These are phyloP conservation scores for Mallotus japonicus DNA, from an alignment of 441 rosid genomes.

Conservation along the genomic window DNA sequence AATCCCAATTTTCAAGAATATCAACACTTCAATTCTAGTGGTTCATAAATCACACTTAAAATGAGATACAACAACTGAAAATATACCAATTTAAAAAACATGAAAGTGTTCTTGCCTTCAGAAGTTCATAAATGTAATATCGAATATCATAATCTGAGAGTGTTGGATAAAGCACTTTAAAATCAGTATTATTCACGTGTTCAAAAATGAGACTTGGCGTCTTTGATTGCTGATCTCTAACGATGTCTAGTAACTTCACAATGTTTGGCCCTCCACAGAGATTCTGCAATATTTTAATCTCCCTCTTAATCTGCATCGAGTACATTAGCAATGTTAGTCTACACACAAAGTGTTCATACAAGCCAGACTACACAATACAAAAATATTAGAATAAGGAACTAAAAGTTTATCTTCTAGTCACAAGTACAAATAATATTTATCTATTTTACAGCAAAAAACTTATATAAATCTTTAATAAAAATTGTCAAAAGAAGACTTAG, in stretches of 20 bases:
- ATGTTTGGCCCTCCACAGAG: conserved; percentile 98
- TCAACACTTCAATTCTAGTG: not conserved
- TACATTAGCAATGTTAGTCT: conserved; percentile 12
- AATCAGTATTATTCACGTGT: conserved; percentile 91
- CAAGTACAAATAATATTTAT: not conserved
- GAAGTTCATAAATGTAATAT: conserved; percentile 85
- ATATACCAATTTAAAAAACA: conserved; percentile 9
- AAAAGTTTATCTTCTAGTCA: not conserved
- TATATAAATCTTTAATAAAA: not conserved
- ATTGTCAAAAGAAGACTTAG: not conserved
- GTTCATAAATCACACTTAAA: not conserved
- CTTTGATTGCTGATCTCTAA: conserved; percentile 98
- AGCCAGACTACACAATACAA: not conserved
- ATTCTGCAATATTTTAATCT: conserved; percentile 94
- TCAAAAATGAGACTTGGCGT: conserved; percentile 97
- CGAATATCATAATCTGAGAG: conserved; percentile 86
- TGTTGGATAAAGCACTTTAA: conserved; percentile 91
- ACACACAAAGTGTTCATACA: not conserved
- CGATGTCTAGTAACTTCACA: conserved; percentile 89
- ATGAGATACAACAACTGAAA: not conserved
- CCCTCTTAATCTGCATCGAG: conserved; percentile 83
- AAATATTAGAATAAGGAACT: not conserved
- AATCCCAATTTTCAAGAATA: not conserved
- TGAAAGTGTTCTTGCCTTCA: conserved; percentile 53
- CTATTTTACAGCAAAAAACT: not conserved